A percentile compares a stretch with the other conserved stretches of the same genome.
These are phyloP conservation scores for Phytophthora cryptogea DNA, from an alignment of 352 stramenopile genomes.

Conservation along the genomic window DNA sequence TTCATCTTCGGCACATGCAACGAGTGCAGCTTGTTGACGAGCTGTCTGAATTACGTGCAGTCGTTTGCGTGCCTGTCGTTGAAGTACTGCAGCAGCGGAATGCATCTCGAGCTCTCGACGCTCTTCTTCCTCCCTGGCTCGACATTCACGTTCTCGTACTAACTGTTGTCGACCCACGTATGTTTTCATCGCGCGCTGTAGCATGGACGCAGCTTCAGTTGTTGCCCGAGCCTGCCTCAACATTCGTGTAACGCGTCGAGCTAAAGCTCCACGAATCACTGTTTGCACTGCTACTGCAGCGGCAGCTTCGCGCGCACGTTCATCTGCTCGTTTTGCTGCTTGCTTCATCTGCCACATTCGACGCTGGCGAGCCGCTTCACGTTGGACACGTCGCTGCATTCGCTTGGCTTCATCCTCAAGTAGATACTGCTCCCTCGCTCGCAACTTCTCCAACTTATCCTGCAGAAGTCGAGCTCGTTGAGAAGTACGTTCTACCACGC, in stretches of 20 bases:
- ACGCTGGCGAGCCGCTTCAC: conserved; percentile 47
- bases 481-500: conserved; percentile 60
- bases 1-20: conserved; percentile 25
- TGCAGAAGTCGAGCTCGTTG: conserved; percentile 46
- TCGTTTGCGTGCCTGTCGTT: conserved; percentile 49
- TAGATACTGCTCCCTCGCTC: conserved; percentile 48
- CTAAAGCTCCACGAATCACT: conserved; percentile 42
- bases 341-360: conserved; percentile 57
- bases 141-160: conserved; percentile 24
- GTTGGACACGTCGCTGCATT: conserved; percentile 40
- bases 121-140: conserved; percentile 28
- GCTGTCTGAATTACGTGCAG: conserved; percentile 26
- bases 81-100: conserved; percentile 48
- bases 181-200: conserved; percentile 43
- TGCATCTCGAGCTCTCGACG: conserved; percentile 36
- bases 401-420: conserved; percentile 45
- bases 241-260: conserved; percentile 12
- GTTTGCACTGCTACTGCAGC: conserved; percentile 53
- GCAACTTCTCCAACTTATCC: conserved; percentile 54
- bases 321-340: conserved; percentile 46
- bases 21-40: conserved; percentile 17
- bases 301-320: conserved; percentile 41
- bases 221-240: conserved; percentile 20
- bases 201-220: conserved; percentile 33
- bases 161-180: conserved; percentile 34